Base-by-base conservation (phyloP, 805 yeast species). In the Metschnikowia chrysomelidarum region DNA sequence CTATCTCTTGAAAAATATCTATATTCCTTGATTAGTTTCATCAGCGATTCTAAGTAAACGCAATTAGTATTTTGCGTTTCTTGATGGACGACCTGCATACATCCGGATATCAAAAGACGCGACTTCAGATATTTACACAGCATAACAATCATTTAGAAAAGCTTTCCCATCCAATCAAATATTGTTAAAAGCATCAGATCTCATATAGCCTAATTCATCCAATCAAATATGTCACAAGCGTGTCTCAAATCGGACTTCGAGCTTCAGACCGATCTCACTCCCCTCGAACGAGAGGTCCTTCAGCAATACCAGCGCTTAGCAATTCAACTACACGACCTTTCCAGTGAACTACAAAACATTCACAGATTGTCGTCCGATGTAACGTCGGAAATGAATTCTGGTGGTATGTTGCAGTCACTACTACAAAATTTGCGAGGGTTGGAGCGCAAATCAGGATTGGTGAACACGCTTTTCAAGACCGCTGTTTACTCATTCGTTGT, bases 401-500 rank as follows among this genome's bases (percentile, higher is more conserved):
- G 35, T 3, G 57, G 27, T 30, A 38, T 56, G 9, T 62, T 67
- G 4, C 59, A 57, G 34, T 53, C 54, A 15, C 46, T 69, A 26
- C 43, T 63, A 18, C 76, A 73, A 22, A 74, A 75, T 42, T 55
- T 82, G 45, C 65, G 87, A 19, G 73, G 67, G 16, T 67, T 82
- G 33, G 89, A 82, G 47, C 67, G 75, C 42, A 80, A 80, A 44
- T 65, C 78, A 9, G 80, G 82, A 1, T 57, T 81, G 34, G 82
- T 82, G 4, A 78, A 78, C 32, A 81, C 87, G 1, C 55, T 80
- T 27, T 71, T 82, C 57, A 78, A 80, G 45, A 81, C 84, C 4
- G 82, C 87, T 3, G 86, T 82, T 4, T 82, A 82, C 51, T 74
- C 81, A 12, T 60, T 82, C n/a, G n/a, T n/a, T n/a, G n/a, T n/a